These are phyloP conservation scores for Fusarium chlamydosporum DNA, from an alignment of 2,329 filamentous ascomycete genomes.

Conservation along the genomic window DNA sequence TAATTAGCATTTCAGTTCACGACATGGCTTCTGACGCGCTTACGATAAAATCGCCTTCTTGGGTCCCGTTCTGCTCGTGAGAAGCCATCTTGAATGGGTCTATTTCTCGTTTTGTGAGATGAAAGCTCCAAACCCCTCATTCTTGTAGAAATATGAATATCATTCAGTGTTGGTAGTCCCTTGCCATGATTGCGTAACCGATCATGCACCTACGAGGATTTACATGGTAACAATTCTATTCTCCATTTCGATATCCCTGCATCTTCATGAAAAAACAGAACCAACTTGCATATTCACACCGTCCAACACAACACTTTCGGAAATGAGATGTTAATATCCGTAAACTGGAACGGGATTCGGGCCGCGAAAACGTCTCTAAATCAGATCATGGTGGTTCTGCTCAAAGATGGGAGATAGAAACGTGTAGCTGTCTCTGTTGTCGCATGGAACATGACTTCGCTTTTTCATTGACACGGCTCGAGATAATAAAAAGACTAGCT, in stretches of 20 bases:
- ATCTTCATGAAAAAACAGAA: background rate
- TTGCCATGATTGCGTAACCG: background rate
- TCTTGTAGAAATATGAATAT: background rate
- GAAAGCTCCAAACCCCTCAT: background rate
- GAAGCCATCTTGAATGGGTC: background rate
- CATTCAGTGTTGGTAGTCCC: background rate
- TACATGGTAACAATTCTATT: background rate
- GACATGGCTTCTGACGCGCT: background rate
- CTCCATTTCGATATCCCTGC: background rate
- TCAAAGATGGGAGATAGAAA: too few species aligned
- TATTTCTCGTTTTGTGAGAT: too few species aligned
- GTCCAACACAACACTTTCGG: background rate
- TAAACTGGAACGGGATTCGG: background rate
- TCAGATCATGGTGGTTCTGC: background rate
- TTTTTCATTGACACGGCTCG: background rate
- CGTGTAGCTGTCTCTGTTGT: too few species aligned
- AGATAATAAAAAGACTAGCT: too few species aligned
- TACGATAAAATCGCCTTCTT: conserved; percentile 1
- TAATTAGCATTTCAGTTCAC: background rate
- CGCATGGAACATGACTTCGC: too few species aligned
- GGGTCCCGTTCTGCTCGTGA: background rate
- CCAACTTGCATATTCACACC: background rate
- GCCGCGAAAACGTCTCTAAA: background rate
- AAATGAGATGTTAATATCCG: background rate
- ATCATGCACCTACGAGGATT: background rate